Conservation (phyloP, 192 early-diverging fungal genomes). For the Coemansia sp. region DNA sequence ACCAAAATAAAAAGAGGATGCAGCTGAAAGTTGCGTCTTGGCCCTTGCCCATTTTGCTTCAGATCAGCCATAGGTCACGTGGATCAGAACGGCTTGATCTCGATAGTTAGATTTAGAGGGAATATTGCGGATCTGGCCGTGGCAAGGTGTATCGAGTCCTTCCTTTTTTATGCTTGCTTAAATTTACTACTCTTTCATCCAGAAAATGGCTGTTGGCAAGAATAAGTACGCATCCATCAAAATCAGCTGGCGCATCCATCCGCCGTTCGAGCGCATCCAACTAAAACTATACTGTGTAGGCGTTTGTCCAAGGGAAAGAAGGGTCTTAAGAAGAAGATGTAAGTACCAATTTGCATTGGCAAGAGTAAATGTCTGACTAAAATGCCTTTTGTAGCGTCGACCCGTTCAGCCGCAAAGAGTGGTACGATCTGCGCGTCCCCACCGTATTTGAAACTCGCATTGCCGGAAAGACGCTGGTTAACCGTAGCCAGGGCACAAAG, state of each 20-base stretch:
- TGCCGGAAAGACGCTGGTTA: constrained; percentile 99
- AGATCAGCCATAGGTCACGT: no score
- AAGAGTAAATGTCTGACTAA: no score
- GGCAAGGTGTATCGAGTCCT: not conserved
- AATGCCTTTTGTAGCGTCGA: constrained; percentile 72
- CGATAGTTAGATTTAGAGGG: no score
- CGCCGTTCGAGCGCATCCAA: not conserved
- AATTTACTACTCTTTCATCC: not conserved
- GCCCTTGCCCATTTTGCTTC: no score
- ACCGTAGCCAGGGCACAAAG: constrained; percentile 99
- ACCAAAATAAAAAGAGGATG: not conserved
- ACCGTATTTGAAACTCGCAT: constrained; percentile 87
- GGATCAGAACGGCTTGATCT: no score
- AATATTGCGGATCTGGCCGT: not conserved
- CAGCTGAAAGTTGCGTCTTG: not conserved
- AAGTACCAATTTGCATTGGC: not conserved
- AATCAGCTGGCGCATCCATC: not conserved
- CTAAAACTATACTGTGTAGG: constrained; percentile 49
- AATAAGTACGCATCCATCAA: constrained; percentile 66
- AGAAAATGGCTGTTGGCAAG: constrained; percentile 71
- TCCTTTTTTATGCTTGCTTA: constrained; percentile 1
- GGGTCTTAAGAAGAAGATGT: constrained; percentile 96
- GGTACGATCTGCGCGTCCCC: constrained; percentile 99
- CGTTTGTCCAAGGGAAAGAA: constrained; percentile 98
- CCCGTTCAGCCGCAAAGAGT: constrained; percentile 99